A percentile compares a stretch with the other conserved stretches of the same genome.
Conservation (phyloP, 108 stramenopile genomes). For the Mayamaea pseudoterrestris region DNA sequence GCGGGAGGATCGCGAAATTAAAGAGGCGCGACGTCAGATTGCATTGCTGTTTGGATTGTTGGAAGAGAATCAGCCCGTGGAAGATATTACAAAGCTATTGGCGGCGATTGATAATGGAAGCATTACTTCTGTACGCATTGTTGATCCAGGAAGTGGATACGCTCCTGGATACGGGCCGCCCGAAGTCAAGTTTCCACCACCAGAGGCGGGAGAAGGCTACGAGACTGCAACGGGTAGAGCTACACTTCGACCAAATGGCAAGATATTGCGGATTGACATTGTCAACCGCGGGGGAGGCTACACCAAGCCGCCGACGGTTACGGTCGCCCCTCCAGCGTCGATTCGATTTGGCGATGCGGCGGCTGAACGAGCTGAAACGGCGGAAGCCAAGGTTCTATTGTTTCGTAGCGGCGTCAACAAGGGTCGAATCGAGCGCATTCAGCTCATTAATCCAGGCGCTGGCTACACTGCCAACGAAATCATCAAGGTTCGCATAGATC, state of each 20-base stretch:
- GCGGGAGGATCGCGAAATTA: slow-evolving; percentile 30
- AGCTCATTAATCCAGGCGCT: slow-evolving; percentile 41
- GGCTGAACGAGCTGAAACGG: slow-evolving; percentile 9
- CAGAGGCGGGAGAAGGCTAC: slow-evolving; percentile 29
- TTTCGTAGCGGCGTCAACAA: slow-evolving; percentile 48
- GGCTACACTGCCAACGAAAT: slow-evolving; percentile 47
- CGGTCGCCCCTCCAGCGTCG: slow-evolving; percentile 24
- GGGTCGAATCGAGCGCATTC: slow-evolving; percentile 50
- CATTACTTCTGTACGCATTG: slow-evolving; percentile 31
- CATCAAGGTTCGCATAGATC: slow-evolving; percentile 30
- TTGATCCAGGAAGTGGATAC: slow-evolving; percentile 55
- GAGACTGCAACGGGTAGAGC: slow-evolving; percentile 48
- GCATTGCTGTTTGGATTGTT: slow-evolving; percentile 67
- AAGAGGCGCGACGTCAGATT: slow-evolving; percentile 74
- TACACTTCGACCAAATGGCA: slow-evolving; percentile 40
- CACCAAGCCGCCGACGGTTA: slow-evolving; percentile 41
- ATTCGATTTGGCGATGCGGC: slow-evolving; percentile 2
- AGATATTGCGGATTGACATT: slow-evolving; percentile 54
- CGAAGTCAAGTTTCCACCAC: slow-evolving; percentile 44
- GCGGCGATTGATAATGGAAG: slow-evolving; percentile 69
- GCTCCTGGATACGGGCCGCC: slow-evolving; percentile 49
- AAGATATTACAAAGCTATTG: slow-evolving; percentile 47
- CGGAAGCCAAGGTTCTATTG: slow-evolving; percentile 50
- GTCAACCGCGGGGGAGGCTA: slow-evolving; percentile 57
- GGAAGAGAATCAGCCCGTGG: slow-evolving; percentile 56